Percentiles rank a stretch among this genome's conserved stretches.
phyloP scores from a whole-genome alignment of 1,139 yeast species.

The Yamadazyma diospyri region DNA sequence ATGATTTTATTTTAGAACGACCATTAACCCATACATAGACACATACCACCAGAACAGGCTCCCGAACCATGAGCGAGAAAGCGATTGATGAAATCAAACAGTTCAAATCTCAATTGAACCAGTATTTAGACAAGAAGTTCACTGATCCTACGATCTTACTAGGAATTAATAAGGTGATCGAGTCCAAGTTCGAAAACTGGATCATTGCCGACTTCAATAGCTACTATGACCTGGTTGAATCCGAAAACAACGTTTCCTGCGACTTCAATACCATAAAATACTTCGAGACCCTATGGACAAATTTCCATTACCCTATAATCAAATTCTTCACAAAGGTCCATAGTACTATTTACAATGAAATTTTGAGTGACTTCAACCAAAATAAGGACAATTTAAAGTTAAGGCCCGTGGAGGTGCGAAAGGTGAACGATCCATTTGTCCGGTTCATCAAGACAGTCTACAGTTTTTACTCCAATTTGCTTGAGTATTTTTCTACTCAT shows the following conservation, averaged over 20 bases:
- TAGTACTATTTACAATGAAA: conserved; percentile 22
- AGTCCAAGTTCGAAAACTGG: conserved; percentile 39
- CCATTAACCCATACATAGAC: no score
- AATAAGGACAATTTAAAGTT: conserved; percentile 19
- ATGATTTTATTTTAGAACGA: no score
- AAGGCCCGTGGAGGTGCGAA: conserved; percentile 53
- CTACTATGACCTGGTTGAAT: conserved; percentile 18
- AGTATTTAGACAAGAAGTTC: conserved; percentile 26
- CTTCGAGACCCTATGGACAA: conserved; percentile 54
- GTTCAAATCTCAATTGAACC: conserved; percentile 27
- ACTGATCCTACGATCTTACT: conserved; percentile 44
- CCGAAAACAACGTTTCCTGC: conserved; percentile 13
- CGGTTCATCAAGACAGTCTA: conserved; percentile 46
- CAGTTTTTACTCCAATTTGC: conserved; percentile 42
- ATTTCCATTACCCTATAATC: conserved; percentile 61
- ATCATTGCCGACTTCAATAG: conserved; percentile 30
- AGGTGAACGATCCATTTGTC: conserved; percentile 47
- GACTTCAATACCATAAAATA: conserved; percentile 31
- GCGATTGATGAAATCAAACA: conserved; percentile 20
- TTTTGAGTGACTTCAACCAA: conserved; percentile 12
- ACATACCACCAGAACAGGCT: no score
- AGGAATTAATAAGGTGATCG: conserved; percentile 42
- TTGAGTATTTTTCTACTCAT: conserved; percentile 35
- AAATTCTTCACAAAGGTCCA: conserved; percentile 50
- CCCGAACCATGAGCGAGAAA: conserved; percentile 7